A percentile compares a stretch with the other conserved stretches of the same genome.
Conservation (phyloP, 495 filamentous ascomycete genomes). For the Penicillium lividum region DNA sequence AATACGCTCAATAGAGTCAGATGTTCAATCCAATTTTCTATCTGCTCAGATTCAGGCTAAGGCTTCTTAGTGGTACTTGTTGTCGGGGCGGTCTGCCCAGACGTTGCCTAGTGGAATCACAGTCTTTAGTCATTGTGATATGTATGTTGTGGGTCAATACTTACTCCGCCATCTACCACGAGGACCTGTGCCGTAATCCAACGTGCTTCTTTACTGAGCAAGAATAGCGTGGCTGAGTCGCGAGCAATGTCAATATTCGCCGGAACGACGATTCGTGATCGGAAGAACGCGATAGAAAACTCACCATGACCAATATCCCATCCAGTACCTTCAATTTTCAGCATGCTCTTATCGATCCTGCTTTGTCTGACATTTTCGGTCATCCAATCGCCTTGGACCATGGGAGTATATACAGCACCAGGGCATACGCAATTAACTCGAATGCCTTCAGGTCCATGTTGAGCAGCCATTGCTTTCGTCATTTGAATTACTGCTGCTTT, state of each 20-base stretch:
- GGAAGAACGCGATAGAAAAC: too few relatives aligned
- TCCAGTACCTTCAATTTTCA: constrained; percentile 8
- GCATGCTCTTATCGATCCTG: constrained; percentile 13
- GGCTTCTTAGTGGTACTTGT: too few relatives aligned
- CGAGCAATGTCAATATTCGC: neutral
- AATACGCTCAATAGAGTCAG: too few relatives aligned
- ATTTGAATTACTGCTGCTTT: constrained; percentile 57
- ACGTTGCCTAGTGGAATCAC: too few relatives aligned
- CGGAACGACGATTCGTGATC: neutral
- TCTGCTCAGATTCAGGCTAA: too few relatives aligned
- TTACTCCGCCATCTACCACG: constrained; percentile 35
- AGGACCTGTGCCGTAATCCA: constrained; percentile 45
- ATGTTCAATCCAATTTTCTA: too few relatives aligned
- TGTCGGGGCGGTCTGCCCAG: too few relatives aligned
- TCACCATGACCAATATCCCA: constrained; percentile 11
- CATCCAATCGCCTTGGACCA: constrained; percentile 14
- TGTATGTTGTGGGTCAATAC: too few relatives aligned
- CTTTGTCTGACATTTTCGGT: constrained; percentile 14
- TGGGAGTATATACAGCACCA: constrained; percentile 23
- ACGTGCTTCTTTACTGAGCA: constrained; percentile 40
- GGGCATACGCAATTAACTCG: constrained; percentile 56
- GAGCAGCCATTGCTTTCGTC: constrained; percentile 53
- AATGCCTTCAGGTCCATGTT: constrained; percentile 47
- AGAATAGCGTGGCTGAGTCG: constrained; percentile 29
- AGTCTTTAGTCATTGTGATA: too few relatives aligned